Evolutionary conservation across 805 yeast species (phyloP).

Genomic region (Candida pseudofarinosa): DNA sequence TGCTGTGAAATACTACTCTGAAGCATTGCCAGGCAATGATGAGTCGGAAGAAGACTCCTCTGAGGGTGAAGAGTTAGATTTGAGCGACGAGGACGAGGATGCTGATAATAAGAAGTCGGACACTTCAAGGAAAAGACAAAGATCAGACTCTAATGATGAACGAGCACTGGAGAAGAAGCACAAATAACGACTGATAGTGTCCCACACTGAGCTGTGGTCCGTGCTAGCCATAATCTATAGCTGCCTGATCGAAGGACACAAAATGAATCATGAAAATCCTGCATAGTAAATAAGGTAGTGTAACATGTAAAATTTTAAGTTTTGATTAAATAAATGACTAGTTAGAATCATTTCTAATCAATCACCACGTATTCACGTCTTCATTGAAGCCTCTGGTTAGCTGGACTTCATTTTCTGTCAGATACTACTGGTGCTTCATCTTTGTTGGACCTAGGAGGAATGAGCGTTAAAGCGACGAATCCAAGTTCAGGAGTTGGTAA

Average conservation of each 20-base stretch:
- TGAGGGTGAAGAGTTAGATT: constrained; percentile 50
- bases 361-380: not conserved
- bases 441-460: not conserved
- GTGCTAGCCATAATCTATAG: too few species aligned
- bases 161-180: not conserved
- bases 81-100: constrained; percentile 47
- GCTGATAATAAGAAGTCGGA: not conserved
- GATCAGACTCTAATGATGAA: not conserved
- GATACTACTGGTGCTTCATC: not conserved
- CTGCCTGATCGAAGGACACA: too few species aligned
- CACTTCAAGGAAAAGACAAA: not conserved
- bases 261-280: not conserved
- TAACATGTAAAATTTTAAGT: too few species aligned
- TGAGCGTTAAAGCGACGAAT: constrained; percentile 7
- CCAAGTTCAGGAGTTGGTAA: constrained; percentile 4
- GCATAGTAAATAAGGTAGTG: too few species aligned
- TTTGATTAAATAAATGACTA: not conserved
- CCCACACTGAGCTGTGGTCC: too few species aligned
- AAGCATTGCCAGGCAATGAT: constrained; percentile 60
- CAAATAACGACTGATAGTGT: not conserved
- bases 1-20: constrained; percentile 77
- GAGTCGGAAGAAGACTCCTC: constrained; percentile 42
- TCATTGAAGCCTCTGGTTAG: not conserved
- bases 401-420: not conserved
- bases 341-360: not conserved